Base-by-base conservation (phyloP, 345 rosid genomes). In the Aquilaria malaccensis region DNA sequence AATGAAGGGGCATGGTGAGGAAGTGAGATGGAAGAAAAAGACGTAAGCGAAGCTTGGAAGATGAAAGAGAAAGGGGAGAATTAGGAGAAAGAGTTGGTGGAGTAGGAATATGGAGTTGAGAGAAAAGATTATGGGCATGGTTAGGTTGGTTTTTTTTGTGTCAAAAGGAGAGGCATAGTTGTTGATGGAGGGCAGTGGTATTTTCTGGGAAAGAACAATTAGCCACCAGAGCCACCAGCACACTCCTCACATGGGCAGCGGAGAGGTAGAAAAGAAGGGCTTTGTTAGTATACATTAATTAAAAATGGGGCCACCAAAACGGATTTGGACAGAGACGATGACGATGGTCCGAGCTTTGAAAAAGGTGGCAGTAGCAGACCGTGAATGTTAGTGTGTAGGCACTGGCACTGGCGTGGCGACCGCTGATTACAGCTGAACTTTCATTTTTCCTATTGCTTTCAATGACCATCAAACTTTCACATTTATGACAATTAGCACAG, bases 1-100 rank as follows among this genome's bases (percentile, higher is more conserved):
- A 46, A 60, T 1, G 3, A 22, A 14, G 22, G 22, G 22, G 60
- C 80, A 77, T 74, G 57, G 11, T 30, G 7, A 4, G 32, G 33
- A n/a, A 30, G 62, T 57, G 33, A 30, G 7, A 37, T 37, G 0
- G 7, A 3, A 37, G 43, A 37, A 22, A 0, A 9, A 55, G 11
- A 22, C 22, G 33, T 32, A 12, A 30, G 30, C 10, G 37, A 47
- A 62, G 53, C 2, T 14, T 9, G 45, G 60, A 32, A 11, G 10
- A 46, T 11, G 52, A 12, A 48, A 52, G 4, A 22, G 50, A 48
- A 52, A 30, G 41, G 47, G 47, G 50, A 29, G 50, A 60, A 65
- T 60, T 56, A 43, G 48, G 49, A 37, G 43, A 45, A 58, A 22
- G 41, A 4, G 45, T 33, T 46, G 33, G 63, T 22, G 69, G 49